Base-by-base conservation (phyloP, 768 basidiomycete genomes). In the Boletellus sp. region DNA sequence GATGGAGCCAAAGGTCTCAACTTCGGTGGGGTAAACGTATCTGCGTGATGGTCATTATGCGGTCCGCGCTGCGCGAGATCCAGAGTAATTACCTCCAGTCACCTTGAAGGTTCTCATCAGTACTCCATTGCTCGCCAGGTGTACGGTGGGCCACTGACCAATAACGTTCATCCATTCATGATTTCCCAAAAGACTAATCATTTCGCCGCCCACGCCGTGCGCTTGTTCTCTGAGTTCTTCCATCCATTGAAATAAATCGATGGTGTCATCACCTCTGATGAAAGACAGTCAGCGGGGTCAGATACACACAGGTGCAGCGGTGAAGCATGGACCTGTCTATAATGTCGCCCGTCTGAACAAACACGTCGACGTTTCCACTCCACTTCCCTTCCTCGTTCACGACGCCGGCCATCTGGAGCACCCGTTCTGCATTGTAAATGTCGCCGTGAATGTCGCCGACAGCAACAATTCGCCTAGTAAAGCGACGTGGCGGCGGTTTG, bases 131-230 rank as follows among this genome's bases (percentile, higher is more conserved):
- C 47, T 42, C 47, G 19, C 42, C 17, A 39, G 42, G 23, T 38
- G 45, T 41, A 53, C 45, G 32, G 23, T 23, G 16, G 33, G 22
- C 33, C 16, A 53, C 68, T 19, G 57, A 85, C 87, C 87, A 51
- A 91, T 84, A 13, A 80, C 83, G 56, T 94, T 94, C 92, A 97
- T 96, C 76, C 86, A 85, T 67, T 98, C 96, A 58, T 99, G 96
- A 66, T 99, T 99, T 22, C 96, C 96, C 31, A 97, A 72, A 47
- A 90, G 78, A 12, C 79, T 83, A 28, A 95, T 63, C 13, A 99
- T 76, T 4, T 74, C 77, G 2, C 90, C 94, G 4, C 91, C 91
- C 13, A 67, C 72, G 0, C 71, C 69, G 4, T 68, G 68, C 1
- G 95, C 94, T 65, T 97, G 83, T 8, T 70, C 77, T 22, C 94